Conservation (phyloP, 2,329 filamentous ascomycete genomes). For the Apiospora pterosperma region DNA sequence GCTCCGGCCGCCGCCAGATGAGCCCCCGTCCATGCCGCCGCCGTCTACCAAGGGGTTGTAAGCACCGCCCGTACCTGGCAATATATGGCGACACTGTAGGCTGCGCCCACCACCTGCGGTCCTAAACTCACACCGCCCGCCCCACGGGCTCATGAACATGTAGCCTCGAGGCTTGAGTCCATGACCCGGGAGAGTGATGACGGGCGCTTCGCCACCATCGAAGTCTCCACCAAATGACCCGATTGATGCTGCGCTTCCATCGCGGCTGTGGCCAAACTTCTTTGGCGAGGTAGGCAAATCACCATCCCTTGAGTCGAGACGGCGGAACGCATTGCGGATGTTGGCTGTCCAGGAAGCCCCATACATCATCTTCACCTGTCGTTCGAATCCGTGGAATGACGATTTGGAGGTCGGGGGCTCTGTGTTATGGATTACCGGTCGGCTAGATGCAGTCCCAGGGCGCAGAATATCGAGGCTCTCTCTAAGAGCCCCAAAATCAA, state of each 20-base stretch:
- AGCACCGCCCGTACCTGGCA: slow-evolving; percentile 42
- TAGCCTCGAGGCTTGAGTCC: slow-evolving; percentile 62
- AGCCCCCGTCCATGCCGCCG: slow-evolving; percentile 24
- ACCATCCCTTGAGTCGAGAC: slow-evolving; percentile 26
- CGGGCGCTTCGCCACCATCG: slow-evolving; percentile 22
- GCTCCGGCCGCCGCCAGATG: slow-evolving; percentile 28
- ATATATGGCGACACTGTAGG: slow-evolving; percentile 70
- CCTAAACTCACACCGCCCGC: slow-evolving; percentile 79
- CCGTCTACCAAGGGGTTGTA: slow-evolving; percentile 42
- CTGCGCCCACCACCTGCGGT: slow-evolving; percentile 74
- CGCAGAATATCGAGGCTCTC: slow-evolving; percentile 15
- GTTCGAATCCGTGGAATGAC: slow-evolving; percentile 41
- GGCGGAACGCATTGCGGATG: slow-evolving; percentile 42
- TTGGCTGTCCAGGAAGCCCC: slow-evolving; percentile 46
- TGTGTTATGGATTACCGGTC: slow-evolving; percentile 2
- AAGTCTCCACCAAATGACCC: slow-evolving; percentile 29
- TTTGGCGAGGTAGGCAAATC: slow-evolving; percentile 22
- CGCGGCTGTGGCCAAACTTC: slow-evolving; percentile 23
- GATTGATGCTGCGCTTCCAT: slow-evolving; percentile 24
- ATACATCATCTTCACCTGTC: slow-evolving; percentile 58
- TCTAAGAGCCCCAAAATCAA: slow-evolving; percentile 9
- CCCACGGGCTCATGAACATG: slow-evolving; percentile 82
- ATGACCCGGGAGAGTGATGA: slow-evolving; percentile 40
- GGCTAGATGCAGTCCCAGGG: slow-evolving; percentile 15
- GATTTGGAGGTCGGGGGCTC: slow-evolving; percentile 4